Conservation (phyloP, 179 eudicot species). For the Actinidia arguta region DNA sequence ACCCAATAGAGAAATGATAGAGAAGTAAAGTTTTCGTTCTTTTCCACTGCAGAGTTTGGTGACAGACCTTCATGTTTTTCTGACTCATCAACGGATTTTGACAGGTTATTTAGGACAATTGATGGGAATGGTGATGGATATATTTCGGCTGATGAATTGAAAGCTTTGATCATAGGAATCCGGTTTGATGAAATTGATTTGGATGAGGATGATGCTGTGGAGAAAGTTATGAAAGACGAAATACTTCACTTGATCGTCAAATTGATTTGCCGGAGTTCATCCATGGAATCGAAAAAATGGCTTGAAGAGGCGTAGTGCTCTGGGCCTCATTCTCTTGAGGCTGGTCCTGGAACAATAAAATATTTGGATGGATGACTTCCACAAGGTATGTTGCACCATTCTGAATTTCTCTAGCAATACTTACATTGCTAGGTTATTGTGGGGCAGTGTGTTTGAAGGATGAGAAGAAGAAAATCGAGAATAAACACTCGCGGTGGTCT, state of each 20-base stretch:
- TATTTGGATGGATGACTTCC: slow-evolving; percentile 46
- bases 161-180: slow-evolving; percentile 53
- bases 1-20: slow-evolving; percentile 36
- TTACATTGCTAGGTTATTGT: too few species aligned
- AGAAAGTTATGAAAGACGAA: slow-evolving; percentile 46
- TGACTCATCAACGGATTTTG: not conserved
- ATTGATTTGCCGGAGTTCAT: slow-evolving; percentile 39
- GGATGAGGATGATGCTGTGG: slow-evolving; percentile 37
- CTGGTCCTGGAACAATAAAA: slow-evolving; percentile 46
- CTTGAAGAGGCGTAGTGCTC: slow-evolving; percentile 40
- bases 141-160: slow-evolving; percentile 47
- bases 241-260: slow-evolving; percentile 33
- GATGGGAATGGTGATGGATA: slow-evolving; percentile 38
- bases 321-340: slow-evolving; percentile 15
- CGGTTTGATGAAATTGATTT: slow-evolving; percentile 42
- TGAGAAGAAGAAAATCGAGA: too few species aligned
- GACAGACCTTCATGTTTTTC: not conserved
- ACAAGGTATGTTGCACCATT: slow-evolving; percentile 46
- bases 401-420: slow-evolving; percentile 5
- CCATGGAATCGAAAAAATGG: slow-evolving; percentile 47
- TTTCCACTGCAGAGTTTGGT: not conserved
- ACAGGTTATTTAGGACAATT: slow-evolving; percentile 45
- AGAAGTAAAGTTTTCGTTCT: slow-evolving; percentile 34
- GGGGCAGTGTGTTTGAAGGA: too few species aligned
- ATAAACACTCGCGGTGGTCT: too few species aligned